A percentile compares a stretch with the other conserved stretches of the same genome.
These are phyloP conservation scores for Penicillium thymicola DNA, from an alignment of 2,329 filamentous ascomycete genomes.

Conservation along the genomic window DNA sequence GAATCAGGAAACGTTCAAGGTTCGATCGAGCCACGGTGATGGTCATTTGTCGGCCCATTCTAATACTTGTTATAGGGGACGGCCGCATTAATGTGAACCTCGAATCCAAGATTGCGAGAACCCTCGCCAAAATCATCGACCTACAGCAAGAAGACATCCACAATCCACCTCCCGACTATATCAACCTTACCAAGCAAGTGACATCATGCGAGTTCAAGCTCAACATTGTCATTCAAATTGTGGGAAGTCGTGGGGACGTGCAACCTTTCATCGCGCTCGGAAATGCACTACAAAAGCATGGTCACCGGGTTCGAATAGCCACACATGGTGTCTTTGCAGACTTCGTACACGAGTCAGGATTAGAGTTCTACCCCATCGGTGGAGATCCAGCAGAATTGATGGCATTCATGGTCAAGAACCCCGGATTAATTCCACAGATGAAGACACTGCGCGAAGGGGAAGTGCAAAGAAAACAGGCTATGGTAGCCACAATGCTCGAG, in stretches of 20 bases:
- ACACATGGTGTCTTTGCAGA: constrained; percentile 55
- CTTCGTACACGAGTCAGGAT: constrained; percentile 51
- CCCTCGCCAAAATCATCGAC: constrained; percentile 22
- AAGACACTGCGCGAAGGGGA: constrained; percentile 37
- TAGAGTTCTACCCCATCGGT: constrained; percentile 59
- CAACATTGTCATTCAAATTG: constrained; percentile 57
- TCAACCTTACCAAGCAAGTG: constrained; percentile 20
- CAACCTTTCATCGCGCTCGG: constrained; percentile 60
- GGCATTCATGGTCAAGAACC: constrained; percentile 53
- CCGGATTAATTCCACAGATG: constrained; percentile 42
- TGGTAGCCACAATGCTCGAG: constrained; percentile 39
- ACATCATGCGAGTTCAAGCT: not conserved
- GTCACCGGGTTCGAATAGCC: constrained; percentile 56
- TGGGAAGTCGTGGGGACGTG: constrained; percentile 56
- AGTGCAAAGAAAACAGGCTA: constrained; percentile 29
- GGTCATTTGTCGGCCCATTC: not conserved
- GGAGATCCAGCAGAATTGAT: constrained; percentile 54
- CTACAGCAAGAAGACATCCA: constrained; percentile 16
- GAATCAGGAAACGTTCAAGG: not conserved
- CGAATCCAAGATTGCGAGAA: constrained; percentile 23
- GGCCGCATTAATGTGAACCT: constrained; percentile 25
- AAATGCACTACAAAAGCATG: constrained; percentile 48
- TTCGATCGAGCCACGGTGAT: not conserved
- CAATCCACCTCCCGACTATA: constrained; percentile 20
- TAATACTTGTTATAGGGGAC: constrained; percentile 9